Percentiles rank a stretch among this genome's conserved stretches.
These are phyloP conservation scores for Penicillium verrucosum DNA, from an alignment of 2,329 filamentous ascomycete genomes.

Conservation along the genomic window DNA sequence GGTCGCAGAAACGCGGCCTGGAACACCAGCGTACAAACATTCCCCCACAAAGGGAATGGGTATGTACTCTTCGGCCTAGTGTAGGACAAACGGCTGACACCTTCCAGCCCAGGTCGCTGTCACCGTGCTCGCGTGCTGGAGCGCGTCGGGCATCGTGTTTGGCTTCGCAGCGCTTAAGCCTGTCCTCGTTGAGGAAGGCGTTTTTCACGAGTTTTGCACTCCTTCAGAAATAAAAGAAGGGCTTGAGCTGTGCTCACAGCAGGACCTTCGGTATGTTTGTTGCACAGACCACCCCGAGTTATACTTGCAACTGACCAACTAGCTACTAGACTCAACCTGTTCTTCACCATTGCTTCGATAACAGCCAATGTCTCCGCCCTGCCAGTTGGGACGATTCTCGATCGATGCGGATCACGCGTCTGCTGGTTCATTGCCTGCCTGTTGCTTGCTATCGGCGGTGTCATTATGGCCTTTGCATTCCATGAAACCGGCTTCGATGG, in stretches of 20 bases:
- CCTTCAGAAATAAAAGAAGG: conserved; percentile 49
- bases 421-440: conserved; percentile 67
- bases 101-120: conserved; percentile 56
- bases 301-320: conserved; percentile 7
- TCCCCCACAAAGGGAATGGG: conserved; percentile 37
- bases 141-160: conserved; percentile 76
- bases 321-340: conserved; percentile 68
- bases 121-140: conserved; percentile 69
- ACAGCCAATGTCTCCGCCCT: conserved; percentile 83
- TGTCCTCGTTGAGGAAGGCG: conserved; percentile 68
- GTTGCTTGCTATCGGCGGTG: conserved; percentile 64
- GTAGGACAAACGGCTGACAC: conserved; percentile 2
- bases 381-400: conserved; percentile 79
- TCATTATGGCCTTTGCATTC: conserved; percentile 68
- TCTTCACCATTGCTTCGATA: conserved; percentile 89
- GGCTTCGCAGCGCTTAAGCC: conserved; percentile 84
- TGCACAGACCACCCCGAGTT: background rate
- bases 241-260: conserved; percentile 55
- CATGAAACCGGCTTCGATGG: conserved; percentile 64
- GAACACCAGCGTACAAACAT: conserved; percentile 51
- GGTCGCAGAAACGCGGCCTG: conserved; percentile 39
- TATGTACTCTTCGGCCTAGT: conserved; percentile 8
- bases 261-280: conserved; percentile 49
- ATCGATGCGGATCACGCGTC: conserved; percentile 75
- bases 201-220: conserved; percentile 65